These are phyloP conservation scores for maize (Zea mays) DNA, from an alignment of 176 grass and related monocot genomes.

Conservation along the genomic window DNA sequence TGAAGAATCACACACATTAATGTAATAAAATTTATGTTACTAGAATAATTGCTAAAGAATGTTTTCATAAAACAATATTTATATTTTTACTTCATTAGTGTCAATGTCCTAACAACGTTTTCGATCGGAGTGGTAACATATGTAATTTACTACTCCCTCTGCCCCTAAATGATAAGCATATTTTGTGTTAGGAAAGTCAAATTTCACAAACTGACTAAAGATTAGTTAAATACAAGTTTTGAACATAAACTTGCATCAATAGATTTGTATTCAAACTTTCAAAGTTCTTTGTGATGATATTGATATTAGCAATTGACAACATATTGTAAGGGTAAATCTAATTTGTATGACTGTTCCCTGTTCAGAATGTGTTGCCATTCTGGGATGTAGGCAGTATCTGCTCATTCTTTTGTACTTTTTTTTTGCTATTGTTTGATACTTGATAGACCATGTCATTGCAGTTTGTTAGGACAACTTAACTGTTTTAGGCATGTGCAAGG, in stretches of 20 bases:
- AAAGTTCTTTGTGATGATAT: neutral
- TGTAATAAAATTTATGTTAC: neutral
- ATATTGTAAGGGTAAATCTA: neutral
- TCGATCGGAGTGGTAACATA: neutral
- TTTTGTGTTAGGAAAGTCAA: neutral
- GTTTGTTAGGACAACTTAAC: neutral
- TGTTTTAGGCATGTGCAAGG: neutral
- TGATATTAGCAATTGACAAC: neutral
- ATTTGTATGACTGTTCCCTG: neutral
- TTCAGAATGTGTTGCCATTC: neutral
- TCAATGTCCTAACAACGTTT: neutral
- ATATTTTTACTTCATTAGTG: neutral
- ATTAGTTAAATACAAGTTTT: neutral
- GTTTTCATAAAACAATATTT: neutral
- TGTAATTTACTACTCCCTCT: neutral
- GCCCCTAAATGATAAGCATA: neutral
- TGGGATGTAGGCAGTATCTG: neutral
- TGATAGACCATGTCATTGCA: conserved; percentile 12
- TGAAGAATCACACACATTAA: neutral
- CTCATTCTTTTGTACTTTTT: conserved; percentile 14
- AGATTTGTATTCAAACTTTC: neutral
- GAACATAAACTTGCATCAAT: no score
- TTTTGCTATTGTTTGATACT: neutral
- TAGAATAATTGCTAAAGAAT: neutral
- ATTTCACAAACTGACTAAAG: neutral